Base-by-base conservation (phyloP, 768 basidiomycete species). In the Amanita pallidorosea region DNA sequence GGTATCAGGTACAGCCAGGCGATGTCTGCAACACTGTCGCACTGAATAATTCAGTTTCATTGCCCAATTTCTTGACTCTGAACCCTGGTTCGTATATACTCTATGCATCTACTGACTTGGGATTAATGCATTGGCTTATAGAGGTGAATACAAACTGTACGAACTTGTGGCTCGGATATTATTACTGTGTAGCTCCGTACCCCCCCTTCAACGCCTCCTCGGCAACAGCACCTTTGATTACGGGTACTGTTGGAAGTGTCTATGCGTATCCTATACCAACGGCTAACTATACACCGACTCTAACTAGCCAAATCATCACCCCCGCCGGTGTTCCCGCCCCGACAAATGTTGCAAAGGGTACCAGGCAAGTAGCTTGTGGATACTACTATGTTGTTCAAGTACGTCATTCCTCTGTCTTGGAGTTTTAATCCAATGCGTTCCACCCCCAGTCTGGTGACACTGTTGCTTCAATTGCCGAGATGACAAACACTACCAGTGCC, bases 291-390 rank as follows among this genome's bases (percentile, higher is more conserved):
- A 22, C 55, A 17, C 57, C 61, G 15, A 54, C 57, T 12, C 61
- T 56, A 13, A 58, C 57, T 12, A 56, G 47, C n/a, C 34, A 34
- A 15, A 52, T 45, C 13, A 18, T 59, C 20, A 55, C 56, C 4
- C 3, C 54, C n/a, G 58, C 58, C 17, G 58, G 58, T 8, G 53
- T 57, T n/a, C 53, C 58, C 9, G 57, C 49, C 59, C 61, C 15
- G 51, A 50, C 25, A 51, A 52, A 15, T 63, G 61, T 49, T 58
- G 60, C 11, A 52, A 53, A 34, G 59, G 52, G 33, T 27, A 54
- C 54, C 1, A 58, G 57, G 6, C 47, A 56, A 2, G 58, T 51
- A n/a, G 56, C 45, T n/a, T 60, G 59, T 45, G 56, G 56, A 3
- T 52, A 48, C 38, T 59, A 59, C 41, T 59, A 60, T 44, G 48